Evolutionary conservation across 768 basidiomycete species (phyloP), one percentile per base, ranked within the genome.

Genomic region (Xerocomellus amylosporus): DNA sequence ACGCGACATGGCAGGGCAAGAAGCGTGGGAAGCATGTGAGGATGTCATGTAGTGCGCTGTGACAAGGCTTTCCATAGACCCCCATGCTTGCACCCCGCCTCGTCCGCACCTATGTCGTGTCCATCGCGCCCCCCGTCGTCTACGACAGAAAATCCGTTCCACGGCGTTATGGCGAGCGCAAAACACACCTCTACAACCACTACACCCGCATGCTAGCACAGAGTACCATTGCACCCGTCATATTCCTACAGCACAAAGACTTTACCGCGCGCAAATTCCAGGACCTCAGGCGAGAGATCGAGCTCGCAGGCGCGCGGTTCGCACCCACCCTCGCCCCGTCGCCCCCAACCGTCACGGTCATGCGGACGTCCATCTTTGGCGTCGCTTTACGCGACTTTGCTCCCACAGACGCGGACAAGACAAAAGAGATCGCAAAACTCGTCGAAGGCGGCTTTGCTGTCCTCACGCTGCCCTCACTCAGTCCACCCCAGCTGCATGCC

Each of bases 311-410:
- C 42, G 74, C 74, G 19, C 79, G 78, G 55, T 64, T 64, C 20
- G 53, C 71, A 37, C 50, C 69, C 33, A 37, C 69, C 15, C 65
- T 73, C 37, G 50, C 70, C 10, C 69, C 63, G 20, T 64, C 64
- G 20, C 65, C 68, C 20, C 85, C 87, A 9, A 77, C 76, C 36
- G 78, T 94, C 64, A 85, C 84, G 45, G 71, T 90, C 63, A 81
- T 93, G 53, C 83, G 86, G 42, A 87, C 91, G 10, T 83, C 87
- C 58, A 81, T 94, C 47, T 86, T 94, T 61, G 87, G 90, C 34
- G 89, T 87, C 53, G 83, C 87, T 2, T 71, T 91, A 22, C 82
- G 90, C 38, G 81, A 88, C 64, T 76, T 77, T 57, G 71, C 78
- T 0, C 74, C 78, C 42, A 59, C 87, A 39, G 79, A 85, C 61